Evolutionary conservation across 495 filamentous ascomycete genomes (phyloP).

Genomic region (Thermothielavioides terrestris): DNA sequence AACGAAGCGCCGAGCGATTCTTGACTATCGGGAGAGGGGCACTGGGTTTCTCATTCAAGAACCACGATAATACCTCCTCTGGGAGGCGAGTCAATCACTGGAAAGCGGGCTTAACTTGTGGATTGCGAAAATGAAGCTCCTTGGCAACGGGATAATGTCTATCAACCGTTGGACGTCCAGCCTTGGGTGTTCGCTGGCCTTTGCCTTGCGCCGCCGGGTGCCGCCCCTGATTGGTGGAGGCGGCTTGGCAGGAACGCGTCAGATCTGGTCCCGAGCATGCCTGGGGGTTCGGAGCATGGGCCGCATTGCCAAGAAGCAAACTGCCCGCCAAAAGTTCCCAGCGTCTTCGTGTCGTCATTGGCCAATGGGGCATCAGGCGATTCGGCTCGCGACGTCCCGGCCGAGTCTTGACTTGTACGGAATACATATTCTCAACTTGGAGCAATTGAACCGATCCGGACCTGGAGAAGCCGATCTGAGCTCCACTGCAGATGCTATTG

Average conservation of each 20-base stretch:
- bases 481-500: background rate
- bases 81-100: too few relatives aligned
- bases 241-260: background rate
- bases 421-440: background rate
- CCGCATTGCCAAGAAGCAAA: too few relatives aligned
- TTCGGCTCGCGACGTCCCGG: conserved; percentile 4
- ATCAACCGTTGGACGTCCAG: background rate
- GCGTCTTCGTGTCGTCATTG: background rate
- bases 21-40: too few relatives aligned
- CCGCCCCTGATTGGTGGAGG: background rate
- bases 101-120: too few relatives aligned
- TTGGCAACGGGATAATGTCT: too few relatives aligned
- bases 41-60: conserved; percentile 8
- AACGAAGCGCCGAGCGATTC: conserved; percentile 10
- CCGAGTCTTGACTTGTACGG: background rate
- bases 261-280: background rate
- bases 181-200: background rate
- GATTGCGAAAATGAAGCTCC: too few relatives aligned
- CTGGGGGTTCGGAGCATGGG: too few relatives aligned
- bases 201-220: background rate
- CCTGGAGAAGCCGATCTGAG: background rate
- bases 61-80: too few relatives aligned
- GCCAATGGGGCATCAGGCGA: background rate
- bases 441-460: background rate
- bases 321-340: background rate